Base-by-base conservation (phyloP, 495 filamentous ascomycete species). In the Neurospora tetrasperma region DNA sequence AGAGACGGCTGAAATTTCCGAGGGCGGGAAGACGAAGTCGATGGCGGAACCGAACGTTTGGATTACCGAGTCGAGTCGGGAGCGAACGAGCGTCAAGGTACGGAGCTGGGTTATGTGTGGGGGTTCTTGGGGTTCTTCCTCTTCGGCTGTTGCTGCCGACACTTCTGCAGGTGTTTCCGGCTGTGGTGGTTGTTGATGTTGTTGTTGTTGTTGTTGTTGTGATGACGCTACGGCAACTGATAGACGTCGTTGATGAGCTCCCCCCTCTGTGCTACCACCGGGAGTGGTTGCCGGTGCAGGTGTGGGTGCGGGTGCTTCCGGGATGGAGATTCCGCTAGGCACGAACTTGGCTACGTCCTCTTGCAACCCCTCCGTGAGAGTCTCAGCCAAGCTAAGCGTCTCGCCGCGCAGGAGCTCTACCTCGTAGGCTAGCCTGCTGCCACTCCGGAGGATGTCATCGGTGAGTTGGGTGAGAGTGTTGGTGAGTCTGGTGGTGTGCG, bases 401-500 rank as follows among this genome's bases (percentile, higher is more conserved):
- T 98, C 96, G 70, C 94, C 94, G 8, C 94, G 90, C 10, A 99
- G 82, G 9, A 98, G 88, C 78, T 99, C 96, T 10, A 99, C 95
- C 77, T 98, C 93, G 81, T 99, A 99, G 38, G 94, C 93, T 27
- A 99, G 85, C 11, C 96, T 88, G 73, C 91, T 90, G 31, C 93
- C 91, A 75, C 92, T 90, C 68, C 96, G 89, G 23, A 99, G 85
- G 73, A 99, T 98, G 75, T 98, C 96, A 78, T 98, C 95, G 16
- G 95, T 98, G 72, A 98, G 85, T 72, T 92, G 90, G 41, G 93
- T 97, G 35, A 99, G 87, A 42, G 88, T 92, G 54, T 85, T 90
- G n/a, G 94, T 93, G 16, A 97, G 85, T 27, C 93, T 87, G 18
- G 92, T 89, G 16, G 93, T 96, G 79, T 97, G 94, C 12, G 94